Evolutionary conservation across 108 stramenopile species (phyloP).

Genomic region (Discostella stelligeroides): DNA sequence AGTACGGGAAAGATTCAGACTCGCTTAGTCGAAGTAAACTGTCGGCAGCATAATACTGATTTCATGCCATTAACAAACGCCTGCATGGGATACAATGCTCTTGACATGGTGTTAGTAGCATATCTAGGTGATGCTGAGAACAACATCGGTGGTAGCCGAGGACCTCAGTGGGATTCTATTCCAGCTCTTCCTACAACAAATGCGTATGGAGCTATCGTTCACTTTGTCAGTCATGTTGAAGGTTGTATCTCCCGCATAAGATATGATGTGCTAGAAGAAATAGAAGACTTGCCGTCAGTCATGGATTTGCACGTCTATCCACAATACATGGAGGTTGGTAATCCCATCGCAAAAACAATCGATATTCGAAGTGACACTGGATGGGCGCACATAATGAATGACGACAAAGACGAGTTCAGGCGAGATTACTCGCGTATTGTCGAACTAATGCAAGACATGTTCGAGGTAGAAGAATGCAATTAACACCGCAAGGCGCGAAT

Average conservation of each 20-base stretch:
- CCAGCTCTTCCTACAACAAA: constrained; percentile 59
- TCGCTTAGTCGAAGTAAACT: constrained; percentile 86
- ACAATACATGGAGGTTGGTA: constrained; percentile 62
- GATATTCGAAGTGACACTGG: constrained; percentile 82
- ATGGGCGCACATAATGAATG: constrained; percentile 84
- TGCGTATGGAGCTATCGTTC: constrained; percentile 74
- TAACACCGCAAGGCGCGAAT: not conserved
- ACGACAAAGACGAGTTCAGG: constrained; percentile 62
- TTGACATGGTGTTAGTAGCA: constrained; percentile 75
- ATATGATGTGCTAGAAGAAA: constrained; percentile 61
- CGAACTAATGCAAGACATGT: constrained; percentile 77
- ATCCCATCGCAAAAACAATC: constrained; percentile 59
- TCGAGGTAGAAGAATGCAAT: constrained; percentile 48
- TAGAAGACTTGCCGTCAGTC: constrained; percentile 71
- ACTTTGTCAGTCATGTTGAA: constrained; percentile 65
- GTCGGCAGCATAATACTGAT: constrained; percentile 88
- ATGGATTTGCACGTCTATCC: constrained; percentile 73
- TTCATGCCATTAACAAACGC: constrained; percentile 78
- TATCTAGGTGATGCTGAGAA: constrained; percentile 59
- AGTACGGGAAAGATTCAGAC: constrained; percentile 31
- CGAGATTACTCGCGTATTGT: constrained; percentile 75
- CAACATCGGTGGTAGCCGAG: constrained; percentile 28
- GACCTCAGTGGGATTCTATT: constrained; percentile 62
- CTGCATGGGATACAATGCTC: constrained; percentile 82
- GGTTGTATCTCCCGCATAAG: constrained; percentile 59